Percentiles rank a stretch among this genome's conserved stretches.
Evolutionary conservation across 2,329 filamentous ascomycete species (phyloP).

Genomic region (Pyricularia grisea): DNA sequence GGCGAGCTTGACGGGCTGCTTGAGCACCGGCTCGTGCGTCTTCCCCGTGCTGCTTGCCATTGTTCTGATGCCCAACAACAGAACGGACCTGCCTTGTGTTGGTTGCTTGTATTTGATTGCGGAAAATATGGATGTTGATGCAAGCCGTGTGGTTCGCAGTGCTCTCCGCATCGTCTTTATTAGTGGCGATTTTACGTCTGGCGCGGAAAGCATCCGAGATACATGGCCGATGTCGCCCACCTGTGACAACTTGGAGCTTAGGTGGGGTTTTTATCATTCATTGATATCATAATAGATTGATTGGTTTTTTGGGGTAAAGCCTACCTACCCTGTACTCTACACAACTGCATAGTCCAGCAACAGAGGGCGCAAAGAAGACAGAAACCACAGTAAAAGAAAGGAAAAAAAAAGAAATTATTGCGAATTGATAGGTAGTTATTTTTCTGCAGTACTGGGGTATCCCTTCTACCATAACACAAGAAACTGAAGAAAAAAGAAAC

Average conservation of each 20-base stretch:
- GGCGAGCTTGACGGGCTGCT: slow-evolving; percentile 69
- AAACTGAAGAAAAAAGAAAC: background rate
- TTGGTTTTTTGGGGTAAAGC: background rate
- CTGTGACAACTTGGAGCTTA: background rate
- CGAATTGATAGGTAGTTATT: background rate
- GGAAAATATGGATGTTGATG: background rate
- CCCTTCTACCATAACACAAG: background rate
- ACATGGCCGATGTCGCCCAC: background rate
- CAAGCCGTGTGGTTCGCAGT: background rate
- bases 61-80: background rate
- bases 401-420: too few species aligned
- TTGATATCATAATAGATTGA: background rate
- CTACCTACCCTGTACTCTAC: background rate
- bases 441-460: background rate
- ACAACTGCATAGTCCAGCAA: background rate
- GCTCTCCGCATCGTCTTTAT: background rate
- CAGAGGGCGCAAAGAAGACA: background rate
- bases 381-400: background rate
- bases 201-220: background rate
- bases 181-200: background rate
- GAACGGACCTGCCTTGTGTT: background rate
- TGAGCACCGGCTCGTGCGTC: slow-evolving; percentile 39
- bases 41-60: background rate
- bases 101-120: background rate
- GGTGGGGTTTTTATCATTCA: background rate